Evolutionary conservation across 768 basidiomycete species (phyloP), one percentile per base, ranked within the genome.

Genomic region (Coprinellus aureogranulatus): DNA sequence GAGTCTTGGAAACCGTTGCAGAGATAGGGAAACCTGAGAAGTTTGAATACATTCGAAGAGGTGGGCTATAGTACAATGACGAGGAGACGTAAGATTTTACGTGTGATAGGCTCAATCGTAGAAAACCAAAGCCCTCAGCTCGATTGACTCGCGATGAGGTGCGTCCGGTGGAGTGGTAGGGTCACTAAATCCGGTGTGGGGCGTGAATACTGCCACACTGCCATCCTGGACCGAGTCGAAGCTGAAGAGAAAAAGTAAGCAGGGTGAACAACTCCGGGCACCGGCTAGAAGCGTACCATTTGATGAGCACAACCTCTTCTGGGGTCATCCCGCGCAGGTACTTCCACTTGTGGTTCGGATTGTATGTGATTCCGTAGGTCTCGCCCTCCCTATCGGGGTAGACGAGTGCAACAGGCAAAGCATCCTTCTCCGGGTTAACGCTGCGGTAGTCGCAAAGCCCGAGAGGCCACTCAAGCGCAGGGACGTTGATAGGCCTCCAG

Each of bases 131-230:
- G 84, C 79, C 34, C 85, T 68, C 28, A 87, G 61, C 68, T 86
- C 85, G 54, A 86, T 85, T 0, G 83, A 85, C 66, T 86, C 77
- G 45, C 85, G 69, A 4, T 72, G 65, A 6, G 78, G 80, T 0
- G 81, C 72, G 46, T 73, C 80, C 41, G 70, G 63, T 2, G 83
- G 83, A 3, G 81, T 84, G 1, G 71, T 71, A 1, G 81, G 78
- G 57, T 87, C 85, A 37, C 72, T 59, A 65, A 87, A 88, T 2
- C 76, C 83, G 10, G 81, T 83, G 63, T 87, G 86, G 4, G 86
- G 84, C 0, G 85, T 82, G 53, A 86, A 77, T 16, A 72, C 62
- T 0, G 85, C 82, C n/a, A 82, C 78, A 56, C 74, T 75, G 1
- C 75, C 78, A 59, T 78, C 76, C 52, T 75, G 66, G 22, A 71